Conservation (phyloP, 352 stramenopile species). For the Pythium aristosporum region DNA sequence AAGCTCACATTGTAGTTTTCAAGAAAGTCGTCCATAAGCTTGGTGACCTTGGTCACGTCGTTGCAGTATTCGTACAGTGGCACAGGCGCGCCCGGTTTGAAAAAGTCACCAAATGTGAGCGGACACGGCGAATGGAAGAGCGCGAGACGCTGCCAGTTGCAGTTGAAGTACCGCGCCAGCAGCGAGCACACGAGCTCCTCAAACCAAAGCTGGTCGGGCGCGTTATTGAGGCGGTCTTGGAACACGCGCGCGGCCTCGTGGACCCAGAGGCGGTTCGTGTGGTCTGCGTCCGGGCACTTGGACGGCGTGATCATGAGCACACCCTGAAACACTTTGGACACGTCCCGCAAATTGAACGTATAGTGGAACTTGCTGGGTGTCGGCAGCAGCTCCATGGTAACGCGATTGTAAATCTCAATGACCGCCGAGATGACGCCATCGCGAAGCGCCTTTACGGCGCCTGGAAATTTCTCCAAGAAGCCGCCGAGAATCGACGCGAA, state of each 20-base stretch:
- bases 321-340: conserved; percentile 96
- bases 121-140: conserved; percentile 88
- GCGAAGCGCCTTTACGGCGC: conserved; percentile 77
- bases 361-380: conserved; percentile 94
- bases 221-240: conserved; percentile 91
- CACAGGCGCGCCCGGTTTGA: conserved; percentile 74
- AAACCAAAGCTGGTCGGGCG: conserved; percentile 89
- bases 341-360: conserved; percentile 95
- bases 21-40: conserved; percentile 90
- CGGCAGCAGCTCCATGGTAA: conserved; percentile 90
- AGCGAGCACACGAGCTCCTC: conserved; percentile 86
- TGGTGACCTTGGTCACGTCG: conserved; percentile 78
- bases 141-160: conserved; percentile 72
- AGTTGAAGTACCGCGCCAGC: conserved; percentile 70
- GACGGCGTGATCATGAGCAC: conserved; percentile 91
- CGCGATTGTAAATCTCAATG: conserved; percentile 94
- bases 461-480: conserved; percentile 89
- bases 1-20: conserved; percentile 95
- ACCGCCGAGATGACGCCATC: conserved; percentile 85
- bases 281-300: conserved; percentile 81
- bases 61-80: conserved; percentile 86
- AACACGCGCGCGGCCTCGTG: conserved; percentile 93
- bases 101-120: conserved; percentile 93
- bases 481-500: conserved; percentile 93
- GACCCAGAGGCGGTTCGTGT: conserved; percentile 90